phyloP scores from a whole-genome alignment of 1,284 basidiomycete genomes.

The Calocybe gambosa region DNA sequence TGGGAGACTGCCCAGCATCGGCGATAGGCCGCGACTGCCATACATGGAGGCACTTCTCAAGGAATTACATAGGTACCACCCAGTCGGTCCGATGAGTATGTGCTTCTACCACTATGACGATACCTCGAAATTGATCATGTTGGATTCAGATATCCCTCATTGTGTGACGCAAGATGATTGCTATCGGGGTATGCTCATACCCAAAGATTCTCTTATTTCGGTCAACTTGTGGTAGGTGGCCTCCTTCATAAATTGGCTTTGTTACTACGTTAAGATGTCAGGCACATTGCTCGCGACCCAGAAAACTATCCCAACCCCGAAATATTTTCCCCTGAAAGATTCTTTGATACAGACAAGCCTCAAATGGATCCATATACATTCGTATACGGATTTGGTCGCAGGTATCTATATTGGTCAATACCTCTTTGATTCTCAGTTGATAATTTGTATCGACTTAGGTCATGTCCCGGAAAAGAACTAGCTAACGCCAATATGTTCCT shows the following conservation, averaged over 20 bases:
- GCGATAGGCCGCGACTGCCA: constrained; percentile 27
- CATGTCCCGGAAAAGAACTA: constrained; percentile 16
- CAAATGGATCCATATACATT: constrained; percentile 7
- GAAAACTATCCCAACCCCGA: constrained; percentile 11
- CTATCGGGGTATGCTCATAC: constrained; percentile 33
- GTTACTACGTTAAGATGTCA: not conserved
- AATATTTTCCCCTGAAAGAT: constrained; percentile 10
- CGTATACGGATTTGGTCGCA: constrained; percentile 11
- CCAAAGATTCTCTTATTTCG: constrained; percentile 32
- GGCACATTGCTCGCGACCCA: constrained; percentile 9
- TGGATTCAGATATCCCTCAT: constrained; percentile 28
- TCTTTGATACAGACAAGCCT: constrained; percentile 3
- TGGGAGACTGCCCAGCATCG: constrained; percentile 23
- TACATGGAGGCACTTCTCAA: constrained; percentile 31
- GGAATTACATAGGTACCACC: constrained; percentile 21
- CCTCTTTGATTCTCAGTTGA: not conserved
- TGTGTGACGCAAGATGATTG: constrained; percentile 30
- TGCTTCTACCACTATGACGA: not conserved
- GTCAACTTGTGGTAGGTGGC: constrained; percentile 30
- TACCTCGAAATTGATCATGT: not conserved
- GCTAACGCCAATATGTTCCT: constrained; percentile 16
- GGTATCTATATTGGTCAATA: not conserved
- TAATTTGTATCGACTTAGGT: constrained; percentile 2
- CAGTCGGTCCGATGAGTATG: constrained; percentile 15
- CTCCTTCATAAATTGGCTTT: not conserved